These are phyloP conservation scores for Parachaetomium inaequale DNA, from an alignment of 495 filamentous ascomycete species.

Conservation along the genomic window DNA sequence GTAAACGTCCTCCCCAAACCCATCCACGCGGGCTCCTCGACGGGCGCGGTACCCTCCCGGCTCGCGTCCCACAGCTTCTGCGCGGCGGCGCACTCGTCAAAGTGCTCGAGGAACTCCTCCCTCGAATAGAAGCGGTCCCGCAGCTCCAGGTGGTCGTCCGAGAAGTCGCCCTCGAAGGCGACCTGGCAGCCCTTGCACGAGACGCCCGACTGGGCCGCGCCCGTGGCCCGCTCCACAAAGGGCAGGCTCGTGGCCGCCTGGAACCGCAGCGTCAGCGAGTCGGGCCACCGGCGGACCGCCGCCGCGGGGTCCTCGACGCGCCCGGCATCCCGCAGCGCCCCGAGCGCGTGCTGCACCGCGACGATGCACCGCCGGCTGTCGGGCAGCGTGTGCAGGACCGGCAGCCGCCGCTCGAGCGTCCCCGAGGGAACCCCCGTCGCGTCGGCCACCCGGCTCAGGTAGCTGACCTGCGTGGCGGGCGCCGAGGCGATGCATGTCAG, in stretches of 20 bases:
- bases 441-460: constrained; percentile 11
- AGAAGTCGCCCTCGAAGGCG: constrained; percentile 8
- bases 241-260: constrained; percentile 15
- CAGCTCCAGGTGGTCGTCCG: constrained; percentile 10
- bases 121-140: constrained; percentile 10
- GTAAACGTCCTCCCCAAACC: constrained; percentile 11
- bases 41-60: background rate
- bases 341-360: constrained; percentile 1
- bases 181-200: constrained; percentile 17
- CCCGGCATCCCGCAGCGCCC: background rate
- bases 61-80: constrained; percentile 7
- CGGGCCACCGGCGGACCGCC: constrained; percentile 2
- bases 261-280: constrained; percentile 13
- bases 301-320: background rate
- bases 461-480: constrained; percentile 2
- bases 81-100: constrained; percentile 7
- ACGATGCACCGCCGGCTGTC: constrained; percentile 12
- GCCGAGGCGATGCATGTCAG: constrained; percentile 13
- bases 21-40: constrained; percentile 1
- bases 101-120: background rate
- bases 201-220: constrained; percentile 1
- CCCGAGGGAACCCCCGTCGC: background rate
- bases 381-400: constrained; percentile 12
- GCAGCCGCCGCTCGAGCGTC: background rate
- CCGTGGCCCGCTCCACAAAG: background rate